Evolutionary conservation across 192 early-diverging fungal genomes (phyloP), one percentile per base, ranked within the genome.

Genomic region (Rhizophagus sp.): DNA sequence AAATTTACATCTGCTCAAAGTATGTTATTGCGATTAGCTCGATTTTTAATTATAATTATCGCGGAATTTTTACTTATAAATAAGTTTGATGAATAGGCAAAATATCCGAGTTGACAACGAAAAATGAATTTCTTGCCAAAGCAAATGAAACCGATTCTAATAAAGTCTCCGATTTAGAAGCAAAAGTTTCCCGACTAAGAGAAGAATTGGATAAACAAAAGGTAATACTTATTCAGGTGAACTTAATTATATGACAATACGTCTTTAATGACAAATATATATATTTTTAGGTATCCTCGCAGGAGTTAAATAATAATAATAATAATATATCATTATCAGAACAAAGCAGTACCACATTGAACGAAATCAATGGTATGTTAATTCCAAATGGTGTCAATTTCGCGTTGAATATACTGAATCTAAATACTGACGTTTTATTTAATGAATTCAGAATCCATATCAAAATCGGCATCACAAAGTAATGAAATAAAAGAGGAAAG

Each of bases 181-280:
- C 61, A 9, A 80, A 86, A 73, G 68, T 77, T 49, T 63, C n/a
- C 62, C 52, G 33, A 27, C 65, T 82, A 52, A 81, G 85, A 12
- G 33, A 80, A 70, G 80, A 82, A 41, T 68, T 83, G 57, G 78
- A 79, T 66, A 79, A 77, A 13, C 65, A 67, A 52, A 81, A 82
- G 44, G 81, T 71, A 70, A 8, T 25, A 19, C 12, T 70, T 17
- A 34, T 49, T 30, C 12, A 3, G 47, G 36, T 27, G 36, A 79
- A 11, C 10, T 44, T 70, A 39, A 36, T 9, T 44, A 2, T 44
- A 44, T 70, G 19, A 70, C 65, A 44, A 39, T 12, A 12, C 2
- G 11, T 47, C 9, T n/a, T 70, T 10, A 41, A 44, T 22, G 19
- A n/a, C n/a, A 41, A 17, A 44, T 57, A 70, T 44, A n/a, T 44